Conservation (phyloP, 306 rosid genomes). For the Lotus japonicus region DNA sequence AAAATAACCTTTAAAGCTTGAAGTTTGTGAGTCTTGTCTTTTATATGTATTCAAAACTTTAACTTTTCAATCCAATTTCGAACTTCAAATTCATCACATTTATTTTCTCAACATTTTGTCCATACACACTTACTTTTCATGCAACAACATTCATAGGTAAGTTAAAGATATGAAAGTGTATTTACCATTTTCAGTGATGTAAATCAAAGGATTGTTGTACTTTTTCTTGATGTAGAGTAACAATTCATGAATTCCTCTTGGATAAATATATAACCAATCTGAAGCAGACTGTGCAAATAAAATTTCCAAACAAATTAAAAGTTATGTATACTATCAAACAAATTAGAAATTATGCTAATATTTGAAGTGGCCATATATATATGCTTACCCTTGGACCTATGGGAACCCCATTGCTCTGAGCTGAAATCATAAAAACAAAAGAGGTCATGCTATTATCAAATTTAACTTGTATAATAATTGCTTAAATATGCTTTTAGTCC, state of each 20-base stretch:
- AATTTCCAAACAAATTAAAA: neutral
- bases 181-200: conserved; percentile 61
- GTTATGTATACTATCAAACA: neutral
- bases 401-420: conserved; percentile 30
- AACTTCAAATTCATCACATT: too few relatives aligned
- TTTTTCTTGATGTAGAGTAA: conserved; percentile 29
- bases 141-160: neutral
- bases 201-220: conserved; percentile 45
- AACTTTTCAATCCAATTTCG: too few relatives aligned
- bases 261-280: conserved; percentile 41
- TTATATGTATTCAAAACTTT: too few relatives aligned
- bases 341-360: neutral
- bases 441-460: neutral
- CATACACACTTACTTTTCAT: neutral
- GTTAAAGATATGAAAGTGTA: neutral
- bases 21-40: too few relatives aligned
- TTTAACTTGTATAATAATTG: neutral
- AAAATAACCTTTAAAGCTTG: too few relatives aligned
- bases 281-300: conserved; percentile 39
- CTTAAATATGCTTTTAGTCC: too few relatives aligned
- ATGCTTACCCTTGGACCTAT: conserved; percentile 41
- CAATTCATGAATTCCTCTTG: conserved; percentile 36
- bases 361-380: neutral
- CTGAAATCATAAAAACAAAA: conserved; percentile 12
- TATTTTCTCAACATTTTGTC: neutral